A percentile compares a stretch with the other conserved stretches of the same genome.
Conservation (phyloP, 148 eudicot species). For the Vaccinium macrocarpon region DNA sequence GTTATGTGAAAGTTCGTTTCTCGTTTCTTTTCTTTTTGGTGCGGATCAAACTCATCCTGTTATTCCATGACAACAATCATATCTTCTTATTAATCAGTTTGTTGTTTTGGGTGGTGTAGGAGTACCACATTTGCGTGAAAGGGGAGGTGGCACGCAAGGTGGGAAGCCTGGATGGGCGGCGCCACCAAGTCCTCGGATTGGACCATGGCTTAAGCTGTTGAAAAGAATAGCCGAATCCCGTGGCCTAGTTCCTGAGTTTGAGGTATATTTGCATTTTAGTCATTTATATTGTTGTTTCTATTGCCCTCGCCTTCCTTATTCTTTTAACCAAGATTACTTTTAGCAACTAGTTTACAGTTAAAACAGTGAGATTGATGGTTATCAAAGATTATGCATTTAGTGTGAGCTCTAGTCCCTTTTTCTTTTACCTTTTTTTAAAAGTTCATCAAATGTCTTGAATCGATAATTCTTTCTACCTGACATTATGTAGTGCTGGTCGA, state of each 20-base stretch:
- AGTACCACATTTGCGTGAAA: conserved; percentile 84
- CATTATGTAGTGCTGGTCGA: background rate
- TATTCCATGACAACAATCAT: too few species aligned
- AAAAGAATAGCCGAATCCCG: conserved; percentile 61
- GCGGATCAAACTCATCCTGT: too few species aligned
- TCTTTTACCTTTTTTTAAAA: background rate
- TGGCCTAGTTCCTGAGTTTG: conserved; percentile 78
- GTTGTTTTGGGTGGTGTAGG: conserved; percentile 31
- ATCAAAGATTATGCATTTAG: background rate
- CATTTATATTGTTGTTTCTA: background rate
- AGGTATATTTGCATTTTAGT: conserved; percentile 35
- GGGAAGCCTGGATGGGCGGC: conserved; percentile 95
- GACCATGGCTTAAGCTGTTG: conserved; percentile 68
- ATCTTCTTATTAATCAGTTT: background rate
- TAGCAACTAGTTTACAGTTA: background rate
- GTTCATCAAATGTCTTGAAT: background rate
- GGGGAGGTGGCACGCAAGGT: conserved; percentile 79
- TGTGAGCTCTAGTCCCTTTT: background rate
- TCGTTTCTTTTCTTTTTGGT: too few species aligned
- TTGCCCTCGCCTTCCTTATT: background rate
- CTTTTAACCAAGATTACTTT: too few species aligned
- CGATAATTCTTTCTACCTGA: background rate
- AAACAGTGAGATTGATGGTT: background rate
- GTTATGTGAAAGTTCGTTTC: too few species aligned
- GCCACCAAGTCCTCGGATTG: conserved; percentile 77